Percentiles rank a stretch among this genome's conserved stretches.
phyloP scores from a whole-genome alignment of 1,284 basidiomycete species.

The Exobasidium rhododendri region DNA sequence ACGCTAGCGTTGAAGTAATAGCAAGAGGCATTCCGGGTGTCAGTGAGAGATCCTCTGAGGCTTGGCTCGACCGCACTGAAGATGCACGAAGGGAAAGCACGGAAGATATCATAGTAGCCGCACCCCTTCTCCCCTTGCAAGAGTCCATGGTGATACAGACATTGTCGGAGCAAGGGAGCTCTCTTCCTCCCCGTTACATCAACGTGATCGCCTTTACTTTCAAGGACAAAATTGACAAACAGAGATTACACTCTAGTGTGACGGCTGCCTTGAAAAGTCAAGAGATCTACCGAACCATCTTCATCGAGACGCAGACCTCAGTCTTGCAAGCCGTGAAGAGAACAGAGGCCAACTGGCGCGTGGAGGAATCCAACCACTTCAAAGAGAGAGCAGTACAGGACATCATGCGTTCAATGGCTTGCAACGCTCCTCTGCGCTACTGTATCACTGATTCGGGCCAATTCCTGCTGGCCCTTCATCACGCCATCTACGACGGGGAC shows the following conservation, averaged over 20 bases:
- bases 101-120: conserved; percentile 3
- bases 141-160: conserved; percentile 36
- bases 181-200: conserved; percentile 29
- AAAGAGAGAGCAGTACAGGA: not conserved
- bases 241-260: not conserved
- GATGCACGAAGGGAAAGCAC: not conserved
- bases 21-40: conserved; percentile 9
- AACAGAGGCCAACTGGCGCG: not conserved
- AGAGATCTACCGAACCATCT: not conserved
- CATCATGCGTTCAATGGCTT: not conserved
- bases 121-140: conserved; percentile 45
- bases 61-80: not conserved
- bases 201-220: conserved; percentile 24
- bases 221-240: not conserved
- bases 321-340: not conserved
- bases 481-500: conserved; percentile 49
- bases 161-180: conserved; percentile 15
- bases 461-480: conserved; percentile 23
- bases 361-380: not conserved
- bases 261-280: not conserved
- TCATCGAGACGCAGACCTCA: not conserved
- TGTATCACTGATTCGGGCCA: not conserved
- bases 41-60: not conserved
- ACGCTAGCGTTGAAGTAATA: conserved; percentile 33
- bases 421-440: not conserved